phyloP scores from a whole-genome alignment of 805 yeast species.

The Saccharomyces jurei region DNA sequence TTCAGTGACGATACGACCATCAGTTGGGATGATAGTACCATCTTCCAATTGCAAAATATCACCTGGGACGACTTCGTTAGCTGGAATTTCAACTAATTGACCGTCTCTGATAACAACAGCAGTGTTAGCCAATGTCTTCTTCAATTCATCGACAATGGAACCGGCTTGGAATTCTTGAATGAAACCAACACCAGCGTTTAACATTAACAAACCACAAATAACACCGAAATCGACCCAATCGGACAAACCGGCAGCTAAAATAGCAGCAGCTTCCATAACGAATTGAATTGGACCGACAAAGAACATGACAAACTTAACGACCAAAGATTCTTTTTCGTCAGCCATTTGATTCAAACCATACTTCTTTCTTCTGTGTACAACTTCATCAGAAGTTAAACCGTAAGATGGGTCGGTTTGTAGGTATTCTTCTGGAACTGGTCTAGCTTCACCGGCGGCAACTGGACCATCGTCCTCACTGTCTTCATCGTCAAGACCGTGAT shows the following conservation, averaged over 20 bases:
- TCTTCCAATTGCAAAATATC: constrained; percentile 88
- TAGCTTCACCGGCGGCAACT: constrained; percentile 48
- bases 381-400: constrained; percentile 77
- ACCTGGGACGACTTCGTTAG: constrained; percentile 90
- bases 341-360: constrained; percentile 86
- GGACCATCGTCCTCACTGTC: constrained; percentile 40
- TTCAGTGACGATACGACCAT: constrained; percentile 82
- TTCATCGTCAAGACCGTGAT: constrained; percentile 42
- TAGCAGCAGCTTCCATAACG: constrained; percentile 96
- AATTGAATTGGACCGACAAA: constrained; percentile 93
- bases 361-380: constrained; percentile 75
- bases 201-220: constrained; percentile 75
- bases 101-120: constrained; percentile 85
- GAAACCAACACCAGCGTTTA: constrained; percentile 93
- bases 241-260: constrained; percentile 89
- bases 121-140: constrained; percentile 87
- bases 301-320: constrained; percentile 75
- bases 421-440: constrained; percentile 79
- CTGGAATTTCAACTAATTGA: constrained; percentile 61
- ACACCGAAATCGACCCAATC: constrained; percentile 99
- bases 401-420: constrained; percentile 70
- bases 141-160: constrained; percentile 92
- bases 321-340: constrained; percentile 74
- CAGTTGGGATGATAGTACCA: constrained; percentile 89
- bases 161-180: constrained; percentile 97